These are phyloP conservation scores for Picochlorum sp. DNA, from an alignment of 139 green algal genomes.

Conservation along the genomic window DNA sequence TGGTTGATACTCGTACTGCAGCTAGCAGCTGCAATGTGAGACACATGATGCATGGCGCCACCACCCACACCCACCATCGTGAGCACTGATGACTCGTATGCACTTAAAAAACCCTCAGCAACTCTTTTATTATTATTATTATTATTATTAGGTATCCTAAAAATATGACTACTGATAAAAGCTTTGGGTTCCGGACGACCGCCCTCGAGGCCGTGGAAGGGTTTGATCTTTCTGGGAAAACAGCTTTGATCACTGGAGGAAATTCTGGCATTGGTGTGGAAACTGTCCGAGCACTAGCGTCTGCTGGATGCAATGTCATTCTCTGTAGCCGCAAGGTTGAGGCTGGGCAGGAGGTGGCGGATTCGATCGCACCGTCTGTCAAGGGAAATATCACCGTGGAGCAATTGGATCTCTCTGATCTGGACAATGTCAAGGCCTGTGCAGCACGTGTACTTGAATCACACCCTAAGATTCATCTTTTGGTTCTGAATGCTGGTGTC, in stretches of 20 bases:
- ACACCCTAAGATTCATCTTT: not conserved
- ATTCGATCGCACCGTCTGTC: slow-evolving; percentile 2
- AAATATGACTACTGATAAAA: not conserved
- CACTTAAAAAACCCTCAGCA: too few species aligned
- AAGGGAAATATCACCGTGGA: slow-evolving; percentile 18
- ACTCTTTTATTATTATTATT: too few species aligned
- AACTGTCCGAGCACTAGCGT: slow-evolving; percentile 15
- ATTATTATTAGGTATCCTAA: too few species aligned
- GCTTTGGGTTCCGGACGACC: slow-evolving; percentile 5
- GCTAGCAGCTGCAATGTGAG: too few species aligned
- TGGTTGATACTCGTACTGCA: too few species aligned
- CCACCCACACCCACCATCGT: too few species aligned
- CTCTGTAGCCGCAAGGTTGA: slow-evolving; percentile 16
- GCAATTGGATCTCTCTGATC: slow-evolving; percentile 35
- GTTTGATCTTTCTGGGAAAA: slow-evolving; percentile 24
- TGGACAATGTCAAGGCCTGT: slow-evolving; percentile 5
- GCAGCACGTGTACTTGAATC: not conserved
- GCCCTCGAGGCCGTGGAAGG: slow-evolving; percentile 24
- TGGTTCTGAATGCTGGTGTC: slow-evolving; percentile 24
- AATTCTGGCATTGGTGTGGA: slow-evolving; percentile 16
- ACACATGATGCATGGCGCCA: too few species aligned
- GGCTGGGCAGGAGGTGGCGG: slow-evolving; percentile 12
- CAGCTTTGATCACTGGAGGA: slow-evolving; percentile 23
- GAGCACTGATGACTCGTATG: too few species aligned
- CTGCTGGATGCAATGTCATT: slow-evolving; percentile 14